Conservation (phyloP, 1,284 basidiomycete genomes). For the Athelia sp. region DNA sequence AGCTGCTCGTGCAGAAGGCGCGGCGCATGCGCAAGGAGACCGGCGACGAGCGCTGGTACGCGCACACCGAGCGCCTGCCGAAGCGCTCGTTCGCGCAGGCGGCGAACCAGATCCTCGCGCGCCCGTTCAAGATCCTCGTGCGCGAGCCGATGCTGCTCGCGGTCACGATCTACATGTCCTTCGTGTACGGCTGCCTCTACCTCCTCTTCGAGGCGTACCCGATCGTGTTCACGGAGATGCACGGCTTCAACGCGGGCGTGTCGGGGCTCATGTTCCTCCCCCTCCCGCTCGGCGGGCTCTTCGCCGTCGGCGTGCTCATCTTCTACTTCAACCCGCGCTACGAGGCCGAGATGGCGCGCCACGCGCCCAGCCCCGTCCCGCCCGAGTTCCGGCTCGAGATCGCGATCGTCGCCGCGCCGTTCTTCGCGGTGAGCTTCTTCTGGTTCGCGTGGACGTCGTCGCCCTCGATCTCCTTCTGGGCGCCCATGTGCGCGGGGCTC, state of each 20-base stretch:
- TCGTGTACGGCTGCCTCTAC: constrained; percentile 42
- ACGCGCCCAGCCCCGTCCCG: constrained; percentile 33
- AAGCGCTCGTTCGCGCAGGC: constrained; percentile 24
- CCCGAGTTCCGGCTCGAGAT: constrained; percentile 44
- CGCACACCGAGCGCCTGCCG: constrained; percentile 27
- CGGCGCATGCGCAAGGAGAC: constrained; percentile 35
- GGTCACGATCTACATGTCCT: constrained; percentile 41
- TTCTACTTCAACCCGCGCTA: constrained; percentile 25
- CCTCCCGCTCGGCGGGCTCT: constrained; percentile 32
- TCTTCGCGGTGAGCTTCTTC: constrained; percentile 38
- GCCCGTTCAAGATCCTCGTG: constrained; percentile 37
- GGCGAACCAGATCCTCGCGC: constrained; percentile 26
- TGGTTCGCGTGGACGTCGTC: constrained; percentile 42
- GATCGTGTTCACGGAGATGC: constrained; percentile 25
- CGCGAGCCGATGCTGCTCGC: constrained; percentile 42
- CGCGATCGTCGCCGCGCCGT: constrained; percentile 33
- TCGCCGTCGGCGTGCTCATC: constrained; percentile 17
- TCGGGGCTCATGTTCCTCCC: constrained; percentile 42
- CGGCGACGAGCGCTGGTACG: constrained; percentile 52
- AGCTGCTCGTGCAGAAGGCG: constrained; percentile 39
- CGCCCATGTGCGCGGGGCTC: constrained; percentile 22
- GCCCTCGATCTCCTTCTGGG: constrained; percentile 25
- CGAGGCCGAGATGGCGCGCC: constrained; percentile 21
- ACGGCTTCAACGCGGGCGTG: constrained; percentile 34
- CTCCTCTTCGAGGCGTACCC: constrained; percentile 32